Percentiles rank a stretch among this genome's conserved stretches.
Conservation (phyloP, 2,329 filamentous ascomycete species). For the Microsporum ferrugineum region DNA sequence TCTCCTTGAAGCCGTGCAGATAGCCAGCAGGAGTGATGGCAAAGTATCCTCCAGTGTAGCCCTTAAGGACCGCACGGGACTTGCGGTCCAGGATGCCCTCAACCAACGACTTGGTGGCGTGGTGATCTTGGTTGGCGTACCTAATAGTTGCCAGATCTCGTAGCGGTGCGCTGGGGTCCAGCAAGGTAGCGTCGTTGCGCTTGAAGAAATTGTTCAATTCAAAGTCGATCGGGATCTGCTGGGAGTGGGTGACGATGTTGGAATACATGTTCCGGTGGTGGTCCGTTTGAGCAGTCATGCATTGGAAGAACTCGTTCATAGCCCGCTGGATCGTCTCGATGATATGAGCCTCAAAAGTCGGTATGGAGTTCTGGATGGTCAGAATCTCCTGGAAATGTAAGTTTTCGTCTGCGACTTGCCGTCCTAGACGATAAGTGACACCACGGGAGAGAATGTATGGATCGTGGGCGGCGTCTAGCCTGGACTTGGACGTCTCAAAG, state of each 20-base stretch:
- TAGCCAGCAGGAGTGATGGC: conserved; percentile 80
- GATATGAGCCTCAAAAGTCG: conserved; percentile 76
- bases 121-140: conserved; percentile 84
- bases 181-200: conserved; percentile 59
- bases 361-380: conserved; percentile 80
- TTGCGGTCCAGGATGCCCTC: conserved; percentile 86
- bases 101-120: conserved; percentile 66
- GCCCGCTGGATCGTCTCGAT: conserved; percentile 71
- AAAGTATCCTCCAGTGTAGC: conserved; percentile 73
- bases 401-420: conserved; percentile 90
- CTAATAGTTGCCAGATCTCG: conserved; percentile 61
- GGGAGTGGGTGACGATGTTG: conserved; percentile 67
- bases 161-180: conserved; percentile 64
- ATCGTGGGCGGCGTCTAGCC: conserved; percentile 61
- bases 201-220: conserved; percentile 81
- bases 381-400: conserved; percentile 88
- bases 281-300: conserved; percentile 69
- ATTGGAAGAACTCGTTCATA: conserved; percentile 70
- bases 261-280: conserved; percentile 68
- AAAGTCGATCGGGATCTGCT: conserved; percentile 70
- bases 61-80: conserved; percentile 69
- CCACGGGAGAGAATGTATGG: conserved; percentile 79
- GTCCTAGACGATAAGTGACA: conserved; percentile 71
- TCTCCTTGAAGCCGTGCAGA: conserved; percentile 92
- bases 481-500: conserved; percentile 62